Percentiles rank a stretch among this genome's conserved stretches.
Conservation (phyloP, 2,329 filamentous ascomycete species). For the Pseudohalonectria lignicola region DNA sequence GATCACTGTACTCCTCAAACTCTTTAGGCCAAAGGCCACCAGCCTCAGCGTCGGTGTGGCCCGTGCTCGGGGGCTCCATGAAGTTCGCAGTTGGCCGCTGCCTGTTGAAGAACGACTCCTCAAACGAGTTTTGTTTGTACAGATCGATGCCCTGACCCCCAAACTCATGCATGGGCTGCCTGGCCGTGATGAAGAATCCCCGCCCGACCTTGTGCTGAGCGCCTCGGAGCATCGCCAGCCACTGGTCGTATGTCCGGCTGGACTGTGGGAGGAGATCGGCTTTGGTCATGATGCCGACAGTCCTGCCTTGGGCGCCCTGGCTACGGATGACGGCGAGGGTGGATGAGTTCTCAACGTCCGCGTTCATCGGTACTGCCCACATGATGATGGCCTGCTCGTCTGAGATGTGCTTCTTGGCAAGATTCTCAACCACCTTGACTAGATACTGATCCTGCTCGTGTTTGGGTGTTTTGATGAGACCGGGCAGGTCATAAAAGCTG, state of each 20-base stretch:
- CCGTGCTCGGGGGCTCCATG: not conserved
- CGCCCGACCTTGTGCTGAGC: conserved; percentile 52
- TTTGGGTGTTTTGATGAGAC: conserved; percentile 63
- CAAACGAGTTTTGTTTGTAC: conserved; percentile 38
- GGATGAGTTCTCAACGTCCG: conserved; percentile 64
- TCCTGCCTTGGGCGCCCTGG: conserved; percentile 44
- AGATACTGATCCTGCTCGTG: conserved; percentile 55
- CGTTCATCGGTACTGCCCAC: conserved; percentile 67
- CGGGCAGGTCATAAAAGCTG: conserved; percentile 78
- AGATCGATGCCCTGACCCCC: conserved; percentile 28
- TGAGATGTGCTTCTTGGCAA: conserved; percentile 60
- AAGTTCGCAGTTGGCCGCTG: conserved; percentile 6
- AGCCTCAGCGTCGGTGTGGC: conserved; percentile 3
- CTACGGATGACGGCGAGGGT: conserved; percentile 54
- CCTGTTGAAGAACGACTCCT: conserved; percentile 38
- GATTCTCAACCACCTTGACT: conserved; percentile 58
- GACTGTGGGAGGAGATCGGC: conserved; percentile 57
- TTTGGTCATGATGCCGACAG: conserved; percentile 73
- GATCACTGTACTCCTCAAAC: conserved; percentile 34
- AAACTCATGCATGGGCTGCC: conserved; percentile 25
- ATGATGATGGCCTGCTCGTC: conserved; percentile 64
- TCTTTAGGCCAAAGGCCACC: conserved; percentile 30
- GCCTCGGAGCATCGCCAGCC: conserved; percentile 52
- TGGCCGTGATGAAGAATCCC: conserved; percentile 72
- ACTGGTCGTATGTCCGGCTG: conserved; percentile 38